Conservation (phyloP, 345 rosid genomes). For the Gossypium ekmanianum region DNA sequence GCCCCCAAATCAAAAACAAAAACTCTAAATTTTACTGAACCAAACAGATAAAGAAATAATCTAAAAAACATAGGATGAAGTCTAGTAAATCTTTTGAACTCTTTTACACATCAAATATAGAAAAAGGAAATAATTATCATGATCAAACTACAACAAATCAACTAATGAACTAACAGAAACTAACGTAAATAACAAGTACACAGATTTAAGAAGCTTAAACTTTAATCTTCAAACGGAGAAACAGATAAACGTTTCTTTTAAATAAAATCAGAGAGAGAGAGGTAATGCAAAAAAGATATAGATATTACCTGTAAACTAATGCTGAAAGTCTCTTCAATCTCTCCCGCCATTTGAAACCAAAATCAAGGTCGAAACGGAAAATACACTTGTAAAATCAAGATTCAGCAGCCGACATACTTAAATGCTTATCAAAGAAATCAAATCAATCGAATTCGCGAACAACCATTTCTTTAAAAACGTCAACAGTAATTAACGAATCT, state of each 20-base stretch:
- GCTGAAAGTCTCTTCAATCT: constrained; percentile 55
- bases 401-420: not conserved
- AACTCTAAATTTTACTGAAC: not conserved
- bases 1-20: not conserved
- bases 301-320: constrained; percentile 53
- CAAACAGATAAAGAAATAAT: not conserved
- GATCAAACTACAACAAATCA: not conserved
- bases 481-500: not conserved
- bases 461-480: not conserved
- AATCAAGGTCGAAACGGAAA: constrained; percentile 14
- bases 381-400: not conserved
- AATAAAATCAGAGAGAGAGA: not conserved
- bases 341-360: constrained; percentile 54
- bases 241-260: not conserved
- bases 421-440: not conserved
- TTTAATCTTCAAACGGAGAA: not conserved
- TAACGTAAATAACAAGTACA: not conserved
- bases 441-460: not conserved
- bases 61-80: not conserved
- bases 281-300: not conserved
- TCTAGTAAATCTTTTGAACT: not conserved
- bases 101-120: not conserved
- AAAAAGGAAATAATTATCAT: not conserved
- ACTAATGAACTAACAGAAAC: not conserved
- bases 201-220: not conserved